phyloP scores from a whole-genome alignment of 192 early-diverging fungal genomes.

The Thamnidium elegans region DNA sequence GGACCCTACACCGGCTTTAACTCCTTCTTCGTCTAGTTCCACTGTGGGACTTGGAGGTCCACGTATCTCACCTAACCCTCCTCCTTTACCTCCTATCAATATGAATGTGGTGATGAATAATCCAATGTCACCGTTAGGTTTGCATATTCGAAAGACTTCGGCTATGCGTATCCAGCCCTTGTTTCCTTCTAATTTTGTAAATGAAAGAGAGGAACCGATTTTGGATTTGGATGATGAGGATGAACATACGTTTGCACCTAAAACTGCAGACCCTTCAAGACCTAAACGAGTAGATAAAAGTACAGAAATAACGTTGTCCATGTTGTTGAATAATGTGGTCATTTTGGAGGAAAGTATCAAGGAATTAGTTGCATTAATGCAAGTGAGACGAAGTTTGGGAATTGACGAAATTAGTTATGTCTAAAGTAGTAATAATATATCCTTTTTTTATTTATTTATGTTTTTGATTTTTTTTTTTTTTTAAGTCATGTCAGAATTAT shows the following conservation, averaged over 20 bases:
- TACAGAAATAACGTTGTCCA: slow-evolving; percentile 51
- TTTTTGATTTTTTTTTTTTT: slow-evolving; percentile 15
- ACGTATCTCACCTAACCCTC: slow-evolving; percentile 14
- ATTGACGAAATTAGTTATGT: slow-evolving; percentile 48
- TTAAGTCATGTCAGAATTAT: too few species aligned
- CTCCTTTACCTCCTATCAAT: slow-evolving; percentile 37
- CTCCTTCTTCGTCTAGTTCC: slow-evolving; percentile 7
- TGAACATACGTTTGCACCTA: slow-evolving; percentile 36
- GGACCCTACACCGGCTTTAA: not conserved
- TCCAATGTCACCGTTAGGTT: slow-evolving; percentile 23
- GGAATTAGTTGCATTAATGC: slow-evolving; percentile 82
- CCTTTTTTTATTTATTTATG: too few species aligned
- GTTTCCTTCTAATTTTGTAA: slow-evolving; percentile 54
- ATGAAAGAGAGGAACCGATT: slow-evolving; percentile 40
- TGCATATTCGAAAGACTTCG: slow-evolving; percentile 39
- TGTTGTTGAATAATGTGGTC: slow-evolving; percentile 85
- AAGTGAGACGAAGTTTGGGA: slow-evolving; percentile 73
- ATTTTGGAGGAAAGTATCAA: slow-evolving; percentile 91
- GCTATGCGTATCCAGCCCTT: slow-evolving; percentile 50
- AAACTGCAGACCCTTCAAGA: slow-evolving; percentile 28
- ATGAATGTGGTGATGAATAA: slow-evolving; percentile 29
- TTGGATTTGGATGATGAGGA: slow-evolving; percentile 41
- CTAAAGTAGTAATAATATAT: slow-evolving; percentile 1
- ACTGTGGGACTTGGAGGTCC: not conserved
- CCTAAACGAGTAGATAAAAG: slow-evolving; percentile 37